Conservation (phyloP, 176 grass and related monocot species). For the Oryza australiensis region DNA sequence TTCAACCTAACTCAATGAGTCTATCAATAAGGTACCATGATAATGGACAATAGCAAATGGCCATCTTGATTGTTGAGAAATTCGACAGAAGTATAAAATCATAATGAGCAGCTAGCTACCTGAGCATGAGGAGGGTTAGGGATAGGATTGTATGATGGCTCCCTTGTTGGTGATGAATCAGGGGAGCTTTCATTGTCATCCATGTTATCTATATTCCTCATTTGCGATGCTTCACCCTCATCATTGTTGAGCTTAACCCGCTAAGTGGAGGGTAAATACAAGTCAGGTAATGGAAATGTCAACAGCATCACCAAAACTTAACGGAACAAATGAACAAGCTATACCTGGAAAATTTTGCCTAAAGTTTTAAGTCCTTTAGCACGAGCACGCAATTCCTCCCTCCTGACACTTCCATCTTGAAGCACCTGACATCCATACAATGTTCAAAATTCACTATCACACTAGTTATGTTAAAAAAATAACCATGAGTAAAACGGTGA, state of each 20-base stretch:
- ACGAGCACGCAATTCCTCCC: conserved; percentile 76
- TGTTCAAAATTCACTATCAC: conserved; percentile 25
- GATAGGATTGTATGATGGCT: conserved; percentile 45
- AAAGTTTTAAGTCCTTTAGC: conserved; percentile 96
- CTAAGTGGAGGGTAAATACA: conserved; percentile 45
- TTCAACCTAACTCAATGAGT: background rate
- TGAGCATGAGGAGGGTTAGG: conserved; percentile 52
- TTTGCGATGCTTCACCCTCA: conserved; percentile 61
- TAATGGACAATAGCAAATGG: background rate
- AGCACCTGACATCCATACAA: conserved; percentile 59
- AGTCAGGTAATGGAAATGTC: conserved; percentile 30
- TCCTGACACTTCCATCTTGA: conserved; percentile 70
- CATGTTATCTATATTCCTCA: conserved; percentile 56
- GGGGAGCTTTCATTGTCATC: conserved; percentile 78
- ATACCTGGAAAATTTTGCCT: conserved; percentile 95
- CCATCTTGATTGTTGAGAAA: background rate
- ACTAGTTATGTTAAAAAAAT: conserved; percentile 4
- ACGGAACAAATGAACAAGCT: conserved; percentile 6
- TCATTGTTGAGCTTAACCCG: conserved; percentile 58
- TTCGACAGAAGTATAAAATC: background rate
- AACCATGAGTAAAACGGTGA: background rate
- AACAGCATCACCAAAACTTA: conserved; percentile 5
- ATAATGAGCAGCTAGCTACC: conserved; percentile 52
- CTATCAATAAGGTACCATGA: background rate
- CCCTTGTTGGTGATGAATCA: conserved; percentile 70